A percentile compares a stretch with the other conserved stretches of the same genome.
Conservation (phyloP, 768 basidiomycete species). For the Cystofilobasidium macerans region DNA sequence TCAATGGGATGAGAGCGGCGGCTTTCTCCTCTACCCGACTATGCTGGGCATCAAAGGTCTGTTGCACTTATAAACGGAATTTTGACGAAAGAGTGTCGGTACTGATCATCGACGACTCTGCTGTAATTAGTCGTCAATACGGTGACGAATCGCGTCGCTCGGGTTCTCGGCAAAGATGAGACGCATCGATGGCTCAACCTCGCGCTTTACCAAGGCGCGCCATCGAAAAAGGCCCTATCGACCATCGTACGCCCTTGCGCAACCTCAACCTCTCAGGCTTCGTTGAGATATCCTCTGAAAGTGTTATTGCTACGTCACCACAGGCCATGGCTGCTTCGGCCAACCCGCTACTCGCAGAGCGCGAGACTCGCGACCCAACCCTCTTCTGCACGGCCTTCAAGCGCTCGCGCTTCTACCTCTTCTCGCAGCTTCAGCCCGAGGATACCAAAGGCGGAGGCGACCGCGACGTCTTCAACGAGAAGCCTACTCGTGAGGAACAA, state of each 20-base stretch:
- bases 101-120: background rate
- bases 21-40: conserved; percentile 86
- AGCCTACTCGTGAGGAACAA: conserved; percentile 91
- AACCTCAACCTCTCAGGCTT: background rate
- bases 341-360: conserved; percentile 84
- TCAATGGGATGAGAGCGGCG: conserved; percentile 95
- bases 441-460: conserved; percentile 71
- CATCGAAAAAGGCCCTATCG: conserved; percentile 70
- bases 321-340: conserved; percentile 91
- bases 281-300: background rate
- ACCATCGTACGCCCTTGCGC: conserved; percentile 57
- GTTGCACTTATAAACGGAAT: conserved; percentile 24
- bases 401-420: conserved; percentile 84
- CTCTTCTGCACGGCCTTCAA: conserved; percentile 90
- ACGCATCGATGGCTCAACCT: conserved; percentile 80
- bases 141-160: conserved; percentile 80
- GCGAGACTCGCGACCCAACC: conserved; percentile 73
- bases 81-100: background rate
- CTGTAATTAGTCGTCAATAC: conserved; percentile 67
- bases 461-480: conserved; percentile 95
- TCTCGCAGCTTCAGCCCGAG: conserved; percentile 83
- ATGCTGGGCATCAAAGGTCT: conserved; percentile 88
- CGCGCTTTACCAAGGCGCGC: conserved; percentile 83
- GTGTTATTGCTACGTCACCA: background rate
- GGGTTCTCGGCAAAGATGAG: conserved; percentile 87